These are phyloP conservation scores for Hypoxylon sp. DNA, from an alignment of 2,329 filamentous ascomycete species.

Conservation along the genomic window DNA sequence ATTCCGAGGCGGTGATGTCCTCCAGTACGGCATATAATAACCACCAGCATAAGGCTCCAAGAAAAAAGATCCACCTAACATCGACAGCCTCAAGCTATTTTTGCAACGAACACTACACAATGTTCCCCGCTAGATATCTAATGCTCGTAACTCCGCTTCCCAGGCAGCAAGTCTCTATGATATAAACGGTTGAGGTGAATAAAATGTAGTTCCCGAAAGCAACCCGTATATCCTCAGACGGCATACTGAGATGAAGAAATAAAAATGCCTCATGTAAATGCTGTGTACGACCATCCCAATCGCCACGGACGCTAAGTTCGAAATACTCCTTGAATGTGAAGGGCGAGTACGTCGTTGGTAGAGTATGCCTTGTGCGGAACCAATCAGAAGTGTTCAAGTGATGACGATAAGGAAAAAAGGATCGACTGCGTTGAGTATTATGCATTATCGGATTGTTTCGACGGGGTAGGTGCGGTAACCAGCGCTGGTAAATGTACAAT, in stretches of 20 bases:
- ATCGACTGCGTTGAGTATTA: slow-evolving; percentile 41
- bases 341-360: slow-evolving; percentile 17
- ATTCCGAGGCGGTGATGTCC: slow-evolving; percentile 50
- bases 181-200: slow-evolving; percentile 44
- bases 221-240: slow-evolving; percentile 29
- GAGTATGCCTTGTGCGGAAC: slow-evolving; percentile 1
- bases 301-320: slow-evolving; percentile 18
- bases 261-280: slow-evolving; percentile 36
- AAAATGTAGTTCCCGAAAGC: slow-evolving; percentile 24
- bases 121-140: slow-evolving; percentile 39
- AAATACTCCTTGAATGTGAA: slow-evolving; percentile 7
- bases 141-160: slow-evolving; percentile 48
- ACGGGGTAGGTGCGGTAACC: slow-evolving; percentile 28
- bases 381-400: slow-evolving; percentile 10
- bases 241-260: slow-evolving; percentile 32
- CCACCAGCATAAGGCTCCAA: slow-evolving; percentile 27
- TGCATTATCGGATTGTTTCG: slow-evolving; percentile 37
- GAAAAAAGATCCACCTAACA: slow-evolving; percentile 32
- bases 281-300: slow-evolving; percentile 7
- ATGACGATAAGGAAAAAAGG: slow-evolving; percentile 20
- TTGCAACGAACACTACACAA: slow-evolving; percentile 24
- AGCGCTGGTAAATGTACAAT: slow-evolving; percentile 38
- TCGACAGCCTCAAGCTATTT: slow-evolving; percentile 33
- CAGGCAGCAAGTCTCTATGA: slow-evolving; percentile 48
- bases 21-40: slow-evolving; percentile 40